These are phyloP conservation scores for Arabidopsis arenosa DNA, from an alignment of 345 rosid genomes.

Conservation along the genomic window DNA sequence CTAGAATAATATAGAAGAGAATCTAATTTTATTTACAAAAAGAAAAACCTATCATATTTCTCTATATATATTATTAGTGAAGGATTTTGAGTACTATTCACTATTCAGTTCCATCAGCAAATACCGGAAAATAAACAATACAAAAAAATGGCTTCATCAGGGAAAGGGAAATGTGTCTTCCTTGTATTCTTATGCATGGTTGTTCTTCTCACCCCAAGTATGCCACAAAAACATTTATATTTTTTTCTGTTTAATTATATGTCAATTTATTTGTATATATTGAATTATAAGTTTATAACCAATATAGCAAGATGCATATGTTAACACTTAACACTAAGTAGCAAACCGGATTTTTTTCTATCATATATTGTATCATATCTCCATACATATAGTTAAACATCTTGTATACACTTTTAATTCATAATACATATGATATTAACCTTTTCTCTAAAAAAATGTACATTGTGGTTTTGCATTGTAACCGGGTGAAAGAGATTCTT, in stretches of 20 bases:
- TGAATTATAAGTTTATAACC: too few species aligned
- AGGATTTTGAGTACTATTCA: background rate
- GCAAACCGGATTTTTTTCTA: too few species aligned
- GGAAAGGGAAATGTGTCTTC: background rate
- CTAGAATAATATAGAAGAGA: background rate
- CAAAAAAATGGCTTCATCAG: slow-evolving; percentile 7
- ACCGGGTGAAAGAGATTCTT: background rate
- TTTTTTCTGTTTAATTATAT: background rate
- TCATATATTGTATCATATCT: background rate
- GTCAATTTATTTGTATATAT: too few species aligned
- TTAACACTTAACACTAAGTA: too few species aligned
- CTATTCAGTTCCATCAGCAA: background rate
- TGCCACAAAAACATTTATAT: background rate
- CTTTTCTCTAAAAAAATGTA: too few species aligned
- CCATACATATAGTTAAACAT: background rate
- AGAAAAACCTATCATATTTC: background rate
- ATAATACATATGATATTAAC: background rate
- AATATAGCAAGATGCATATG: background rate
- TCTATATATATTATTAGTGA: slow-evolving; percentile 3
- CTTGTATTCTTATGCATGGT: slow-evolving; percentile 2
- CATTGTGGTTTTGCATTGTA: background rate
- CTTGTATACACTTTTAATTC: background rate
- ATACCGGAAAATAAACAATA: background rate
- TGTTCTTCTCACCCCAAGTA: slow-evolving; percentile 3
- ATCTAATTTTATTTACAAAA: background rate